Evolutionary conservation across 2,329 filamentous ascomycete species (phyloP).

Genomic region (Fusarium chuoi): DNA sequence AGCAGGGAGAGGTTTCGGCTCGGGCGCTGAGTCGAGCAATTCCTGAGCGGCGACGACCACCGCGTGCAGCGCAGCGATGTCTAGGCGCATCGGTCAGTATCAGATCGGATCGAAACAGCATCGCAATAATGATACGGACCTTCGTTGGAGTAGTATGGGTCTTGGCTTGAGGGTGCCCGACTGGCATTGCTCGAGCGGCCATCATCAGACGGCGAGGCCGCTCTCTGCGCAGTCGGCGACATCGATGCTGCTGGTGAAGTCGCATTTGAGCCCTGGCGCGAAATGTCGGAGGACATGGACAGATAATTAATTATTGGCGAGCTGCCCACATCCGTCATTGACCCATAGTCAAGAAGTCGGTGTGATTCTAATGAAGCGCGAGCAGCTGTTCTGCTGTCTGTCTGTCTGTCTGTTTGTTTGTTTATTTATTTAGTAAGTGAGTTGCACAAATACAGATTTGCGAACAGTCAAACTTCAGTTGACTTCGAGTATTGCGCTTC

Average conservation of each 20-base stretch:
- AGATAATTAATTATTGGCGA: slow-evolving; percentile 46
- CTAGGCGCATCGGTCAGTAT: slow-evolving; percentile 57
- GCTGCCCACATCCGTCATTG: slow-evolving; percentile 46
- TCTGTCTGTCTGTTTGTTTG: not conserved
- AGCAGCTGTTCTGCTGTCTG: not conserved
- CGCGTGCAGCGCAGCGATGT: slow-evolving; percentile 81
- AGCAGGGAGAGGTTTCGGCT: slow-evolving; percentile 74
- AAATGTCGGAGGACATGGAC: slow-evolving; percentile 35
- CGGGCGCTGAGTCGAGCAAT: slow-evolving; percentile 65
- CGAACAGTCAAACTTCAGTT: not conserved
- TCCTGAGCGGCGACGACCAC: slow-evolving; percentile 79
- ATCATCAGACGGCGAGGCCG: slow-evolving; percentile 43
- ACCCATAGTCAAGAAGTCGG: slow-evolving; percentile 46
- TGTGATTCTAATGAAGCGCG: slow-evolving; percentile 9
- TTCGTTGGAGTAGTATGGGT: slow-evolving; percentile 68
- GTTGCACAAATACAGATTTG: slow-evolving; percentile 3
- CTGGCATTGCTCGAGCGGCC: slow-evolving; percentile 44
- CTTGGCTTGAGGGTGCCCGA: slow-evolving; percentile 43
- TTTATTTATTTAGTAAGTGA: not conserved
- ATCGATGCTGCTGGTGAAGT: slow-evolving; percentile 43
- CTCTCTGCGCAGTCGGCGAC: slow-evolving; percentile 39
- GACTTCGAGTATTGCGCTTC: not conserved
- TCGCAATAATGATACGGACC: slow-evolving; percentile 52
- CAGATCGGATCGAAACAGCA: not conserved
- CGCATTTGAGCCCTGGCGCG: slow-evolving; percentile 34